Evolutionary conservation across 495 filamentous ascomycete species (phyloP), one percentile per base, ranked within the genome.

Genomic region (Penicillium dipodomyicola): DNA sequence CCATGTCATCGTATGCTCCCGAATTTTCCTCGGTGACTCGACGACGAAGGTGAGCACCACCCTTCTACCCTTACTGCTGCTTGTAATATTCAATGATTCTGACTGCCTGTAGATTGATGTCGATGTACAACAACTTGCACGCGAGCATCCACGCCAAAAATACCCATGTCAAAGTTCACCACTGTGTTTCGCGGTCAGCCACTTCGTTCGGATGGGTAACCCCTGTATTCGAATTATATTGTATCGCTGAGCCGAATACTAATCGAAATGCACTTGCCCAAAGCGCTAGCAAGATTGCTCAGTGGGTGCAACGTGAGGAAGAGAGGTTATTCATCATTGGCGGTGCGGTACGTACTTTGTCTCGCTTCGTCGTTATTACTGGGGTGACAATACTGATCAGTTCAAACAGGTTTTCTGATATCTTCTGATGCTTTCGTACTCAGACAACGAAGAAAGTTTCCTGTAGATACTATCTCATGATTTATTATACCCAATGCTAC

Each of bases 321-420:
- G 91, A 97, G 65, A 79, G 94, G 56, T 66, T 97, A 8, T 99
- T 97, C 68, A 96, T 98, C 47, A 91, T 96, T 65, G 92, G 92
- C 3, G 92, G 92, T 6, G 92, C 91, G 15, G 91, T 94, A 68
- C 63, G 80, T 72, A 49, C 15, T 17, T 39, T 30, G 3, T 43
- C 22, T 30, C 29, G 1, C 11, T 6, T 15, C 2, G 0, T 19
- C 27, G 17, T 44, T 14, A 5, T 32, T 39, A 3, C 40, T 8
- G 8, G 37, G 12, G 20, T 12, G 3, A 14, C 35, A 7, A 37
- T n/a, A 23, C 54, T 63, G 17, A 63, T 49, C 23, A 42, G 14
- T 8, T 20, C n/a, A 1, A 5, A 15, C 45, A 69, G 66, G 68
- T 71, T 33, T 72, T 72, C 44, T 71, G 15, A 54, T 20, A 12